Evolutionary conservation across 768 basidiomycete species (phyloP).

Genomic region (Phaeolepiota aurea): DNA sequence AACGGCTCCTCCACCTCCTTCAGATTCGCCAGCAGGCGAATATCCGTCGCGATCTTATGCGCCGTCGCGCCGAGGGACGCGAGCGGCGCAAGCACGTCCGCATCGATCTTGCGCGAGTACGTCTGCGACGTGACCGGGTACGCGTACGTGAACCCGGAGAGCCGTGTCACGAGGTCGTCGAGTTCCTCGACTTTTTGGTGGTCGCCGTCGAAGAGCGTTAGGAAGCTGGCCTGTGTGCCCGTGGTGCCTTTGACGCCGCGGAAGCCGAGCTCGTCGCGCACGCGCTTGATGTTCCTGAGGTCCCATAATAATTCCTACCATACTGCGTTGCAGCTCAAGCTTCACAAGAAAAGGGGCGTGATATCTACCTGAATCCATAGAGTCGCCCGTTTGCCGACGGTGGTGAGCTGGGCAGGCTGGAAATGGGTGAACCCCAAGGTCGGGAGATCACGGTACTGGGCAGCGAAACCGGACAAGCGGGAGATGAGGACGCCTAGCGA

Average conservation of each 20-base stretch:
- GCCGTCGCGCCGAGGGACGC: constrained; percentile 91
- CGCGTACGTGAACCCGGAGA: constrained; percentile 88
- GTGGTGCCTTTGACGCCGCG: constrained; percentile 99
- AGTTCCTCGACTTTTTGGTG: constrained; percentile 92
- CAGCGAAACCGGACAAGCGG: constrained; percentile 78
- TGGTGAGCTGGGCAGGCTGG: constrained; percentile 97
- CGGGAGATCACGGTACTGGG: constrained; percentile 79
- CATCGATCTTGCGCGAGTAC: constrained; percentile 95
- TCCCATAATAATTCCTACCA: constrained; percentile 90
- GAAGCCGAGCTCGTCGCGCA: constrained; percentile 89
- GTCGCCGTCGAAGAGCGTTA: constrained; percentile 90
- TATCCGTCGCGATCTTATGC: constrained; percentile 96
- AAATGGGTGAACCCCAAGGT: constrained; percentile 98
- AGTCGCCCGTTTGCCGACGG: constrained; percentile 94
- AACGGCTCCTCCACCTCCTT: constrained; percentile 99
- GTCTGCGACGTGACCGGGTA: constrained; percentile 99
- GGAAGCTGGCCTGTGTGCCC: constrained; percentile 94
- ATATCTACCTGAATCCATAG: constrained; percentile 83
- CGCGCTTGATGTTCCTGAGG: constrained; percentile 84
- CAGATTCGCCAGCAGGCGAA: constrained; percentile 87
- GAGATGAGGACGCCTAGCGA: constrained; percentile 90
- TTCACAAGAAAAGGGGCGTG: not conserved
- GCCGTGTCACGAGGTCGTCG: constrained; percentile 81
- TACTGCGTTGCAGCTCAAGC: not conserved
- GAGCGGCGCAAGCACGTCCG: constrained; percentile 85